Evolutionary conservation across 2,329 filamentous ascomycete genomes (phyloP).

Genomic region (Aureobasidium subglaciale): DNA sequence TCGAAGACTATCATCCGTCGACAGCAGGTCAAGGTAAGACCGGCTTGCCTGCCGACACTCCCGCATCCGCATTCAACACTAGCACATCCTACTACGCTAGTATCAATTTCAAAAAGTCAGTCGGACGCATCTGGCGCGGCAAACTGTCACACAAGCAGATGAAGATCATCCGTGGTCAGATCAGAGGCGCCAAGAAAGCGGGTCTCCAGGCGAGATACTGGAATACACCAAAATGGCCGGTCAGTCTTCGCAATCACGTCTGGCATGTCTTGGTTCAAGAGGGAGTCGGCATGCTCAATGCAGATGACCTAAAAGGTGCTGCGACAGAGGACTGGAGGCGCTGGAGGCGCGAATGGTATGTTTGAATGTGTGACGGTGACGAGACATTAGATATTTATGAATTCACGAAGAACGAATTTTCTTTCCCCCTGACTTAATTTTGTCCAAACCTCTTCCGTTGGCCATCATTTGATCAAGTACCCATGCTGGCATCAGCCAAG

Average conservation of each 20-base stretch:
- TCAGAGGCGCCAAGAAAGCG: constrained; percentile 43
- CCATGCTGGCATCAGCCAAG: background rate
- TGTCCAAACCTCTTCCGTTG: background rate
- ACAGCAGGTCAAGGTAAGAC: constrained; percentile 39
- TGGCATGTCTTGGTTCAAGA: constrained; percentile 49
- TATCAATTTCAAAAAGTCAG: constrained; percentile 46
- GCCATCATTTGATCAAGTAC: background rate
- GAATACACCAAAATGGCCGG: constrained; percentile 50
- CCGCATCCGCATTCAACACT: constrained; percentile 37
- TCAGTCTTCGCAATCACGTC: constrained; percentile 45
- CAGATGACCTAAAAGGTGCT: constrained; percentile 49
- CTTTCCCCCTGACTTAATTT: background rate
- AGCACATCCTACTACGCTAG: constrained; percentile 62
- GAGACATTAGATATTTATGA: background rate
- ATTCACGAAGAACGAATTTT: background rate
- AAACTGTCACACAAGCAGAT: constrained; percentile 42
- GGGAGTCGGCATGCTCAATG: constrained; percentile 51
- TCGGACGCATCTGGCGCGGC: constrained; percentile 44
- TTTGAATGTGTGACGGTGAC: background rate
- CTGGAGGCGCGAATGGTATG: constrained; percentile 18
- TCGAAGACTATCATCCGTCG: background rate
- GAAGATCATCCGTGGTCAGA: constrained; percentile 43
- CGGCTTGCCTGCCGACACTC: constrained; percentile 29
- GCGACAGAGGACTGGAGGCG: constrained; percentile 42
- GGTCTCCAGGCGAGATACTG: constrained; percentile 53